Conservation (phyloP, 2,329 filamentous ascomycete genomes). For the Huntiella decipiens region DNA sequence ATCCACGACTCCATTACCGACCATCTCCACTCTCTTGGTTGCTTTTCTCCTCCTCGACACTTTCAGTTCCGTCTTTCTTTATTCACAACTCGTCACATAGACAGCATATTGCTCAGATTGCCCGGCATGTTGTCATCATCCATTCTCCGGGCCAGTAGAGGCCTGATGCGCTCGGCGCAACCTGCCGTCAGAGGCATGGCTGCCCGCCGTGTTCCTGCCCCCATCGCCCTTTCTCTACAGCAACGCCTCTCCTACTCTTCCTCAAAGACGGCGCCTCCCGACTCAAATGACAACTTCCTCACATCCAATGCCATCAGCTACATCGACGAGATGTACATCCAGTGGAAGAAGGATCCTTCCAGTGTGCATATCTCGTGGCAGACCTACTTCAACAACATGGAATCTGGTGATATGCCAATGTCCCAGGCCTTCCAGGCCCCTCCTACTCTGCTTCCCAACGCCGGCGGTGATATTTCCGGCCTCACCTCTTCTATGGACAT, state of each 20-base stretch:
- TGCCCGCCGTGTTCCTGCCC: conserved; percentile 28
- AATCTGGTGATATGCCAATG: conserved; percentile 92
- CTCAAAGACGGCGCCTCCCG: conserved; percentile 33
- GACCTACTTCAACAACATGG: conserved; percentile 99
- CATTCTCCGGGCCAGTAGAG: conserved; percentile 31
- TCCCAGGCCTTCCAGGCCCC: conserved; percentile 93
- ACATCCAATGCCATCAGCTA: conserved; percentile 96
- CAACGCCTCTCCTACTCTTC: conserved; percentile 31
- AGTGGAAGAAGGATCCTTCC: conserved; percentile 84
- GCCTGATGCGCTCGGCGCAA: conserved; percentile 35
- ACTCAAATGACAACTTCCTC: conserved; percentile 89
- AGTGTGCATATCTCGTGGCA: conserved; percentile 98
- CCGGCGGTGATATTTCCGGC: conserved; percentile 57
- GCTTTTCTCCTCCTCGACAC: conserved; percentile 1
- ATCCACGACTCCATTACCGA: not conserved
- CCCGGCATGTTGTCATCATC: conserved; percentile 11
- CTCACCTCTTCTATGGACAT: conserved; percentile 51
- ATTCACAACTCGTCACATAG: not conserved
- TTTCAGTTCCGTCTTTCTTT: not conserved
- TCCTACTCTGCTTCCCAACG: conserved; percentile 71
- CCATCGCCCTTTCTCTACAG: conserved; percentile 24
- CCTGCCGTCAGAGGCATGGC: conserved; percentile 27
- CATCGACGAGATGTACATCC: conserved; percentile 98
- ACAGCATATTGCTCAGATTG: not conserved
- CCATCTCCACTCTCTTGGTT: conserved; percentile 5